phyloP scores from a whole-genome alignment of 176 grass and related monocot species.

The Bromus sterilis region DNA sequence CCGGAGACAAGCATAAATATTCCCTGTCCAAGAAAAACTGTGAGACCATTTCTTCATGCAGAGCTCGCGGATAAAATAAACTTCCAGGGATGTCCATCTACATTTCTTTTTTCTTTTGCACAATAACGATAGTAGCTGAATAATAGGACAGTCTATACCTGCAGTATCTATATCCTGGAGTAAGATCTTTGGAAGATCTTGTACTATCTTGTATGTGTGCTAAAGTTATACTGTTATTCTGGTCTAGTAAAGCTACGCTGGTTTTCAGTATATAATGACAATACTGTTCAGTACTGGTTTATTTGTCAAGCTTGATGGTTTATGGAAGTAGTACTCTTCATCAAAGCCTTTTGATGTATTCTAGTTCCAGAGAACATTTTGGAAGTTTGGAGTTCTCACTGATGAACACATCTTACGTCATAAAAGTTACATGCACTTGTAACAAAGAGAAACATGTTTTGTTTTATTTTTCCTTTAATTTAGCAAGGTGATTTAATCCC shows the following conservation, averaged over 20 bases:
- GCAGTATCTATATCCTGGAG: neutral
- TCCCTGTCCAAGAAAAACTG: constrained; percentile 49
- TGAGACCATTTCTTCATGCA: neutral
- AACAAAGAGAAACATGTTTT: neutral
- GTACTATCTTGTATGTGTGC: neutral
- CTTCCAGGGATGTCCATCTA: neutral
- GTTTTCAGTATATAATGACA: neutral
- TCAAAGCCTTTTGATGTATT: neutral
- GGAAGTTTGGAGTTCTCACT: neutral
- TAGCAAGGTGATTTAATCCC: neutral
- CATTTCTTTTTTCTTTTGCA: neutral
- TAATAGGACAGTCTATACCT: neutral
- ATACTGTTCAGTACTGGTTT: neutral
- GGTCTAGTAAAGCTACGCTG: neutral
- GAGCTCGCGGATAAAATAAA: neutral
- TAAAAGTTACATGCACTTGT: neutral
- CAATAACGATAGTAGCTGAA: neutral
- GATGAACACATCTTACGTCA: neutral
- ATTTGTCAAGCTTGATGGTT: constrained; percentile 1
- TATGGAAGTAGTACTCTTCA: neutral
- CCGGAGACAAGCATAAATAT: constrained; percentile 99
- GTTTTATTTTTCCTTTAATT: neutral
- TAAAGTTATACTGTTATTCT: neutral
- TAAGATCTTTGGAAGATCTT: neutral
- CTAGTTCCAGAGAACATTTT: neutral